Evolutionary conservation across 306 rosid species (phyloP).

Genomic region (Hippophae rhamnoides): DNA sequence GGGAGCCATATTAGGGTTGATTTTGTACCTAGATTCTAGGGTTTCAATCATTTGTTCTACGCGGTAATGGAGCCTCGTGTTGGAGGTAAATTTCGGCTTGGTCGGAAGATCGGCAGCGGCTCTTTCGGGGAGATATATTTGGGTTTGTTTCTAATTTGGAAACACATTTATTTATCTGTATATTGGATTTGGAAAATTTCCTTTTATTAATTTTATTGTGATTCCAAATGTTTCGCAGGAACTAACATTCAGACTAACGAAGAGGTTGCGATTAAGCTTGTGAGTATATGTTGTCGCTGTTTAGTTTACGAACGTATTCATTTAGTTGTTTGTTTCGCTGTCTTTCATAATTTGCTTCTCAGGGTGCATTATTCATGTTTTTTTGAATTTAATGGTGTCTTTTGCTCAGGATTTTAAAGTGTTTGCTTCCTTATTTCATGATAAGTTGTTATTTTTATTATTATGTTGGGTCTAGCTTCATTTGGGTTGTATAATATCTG

Average conservation of each 20-base stretch:
- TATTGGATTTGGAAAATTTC: slow-evolving; percentile 5
- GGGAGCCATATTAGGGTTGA: slow-evolving; percentile 13
- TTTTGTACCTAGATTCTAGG: slow-evolving; percentile 22
- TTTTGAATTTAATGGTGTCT: too few species aligned
- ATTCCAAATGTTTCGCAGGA: slow-evolving; percentile 43
- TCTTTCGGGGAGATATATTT: slow-evolving; percentile 95
- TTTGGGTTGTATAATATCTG: too few species aligned
- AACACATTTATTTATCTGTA: background rate
- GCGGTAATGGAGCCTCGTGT: slow-evolving; percentile 85
- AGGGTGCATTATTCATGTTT: too few species aligned
- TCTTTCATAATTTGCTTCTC: too few species aligned
- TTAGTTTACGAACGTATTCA: background rate
- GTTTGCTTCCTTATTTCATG: too few species aligned
- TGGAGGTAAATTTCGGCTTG: slow-evolving; percentile 77
- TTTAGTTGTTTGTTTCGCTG: too few species aligned
- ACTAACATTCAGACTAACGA: slow-evolving; percentile 89
- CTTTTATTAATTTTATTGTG: slow-evolving; percentile 11
- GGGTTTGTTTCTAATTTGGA: slow-evolving; percentile 32
- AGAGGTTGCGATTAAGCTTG: slow-evolving; percentile 95
- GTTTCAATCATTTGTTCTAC: slow-evolving; percentile 17
- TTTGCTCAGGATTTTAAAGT: too few species aligned
- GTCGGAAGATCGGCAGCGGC: slow-evolving; percentile 93
- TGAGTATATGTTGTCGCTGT: slow-evolving; percentile 31
- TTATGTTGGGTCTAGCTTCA: too few species aligned
- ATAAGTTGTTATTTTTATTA: too few species aligned